These are phyloP conservation scores for Kondoa subrosea DNA, from an alignment of 768 basidiomycete species.

Conservation along the genomic window DNA sequence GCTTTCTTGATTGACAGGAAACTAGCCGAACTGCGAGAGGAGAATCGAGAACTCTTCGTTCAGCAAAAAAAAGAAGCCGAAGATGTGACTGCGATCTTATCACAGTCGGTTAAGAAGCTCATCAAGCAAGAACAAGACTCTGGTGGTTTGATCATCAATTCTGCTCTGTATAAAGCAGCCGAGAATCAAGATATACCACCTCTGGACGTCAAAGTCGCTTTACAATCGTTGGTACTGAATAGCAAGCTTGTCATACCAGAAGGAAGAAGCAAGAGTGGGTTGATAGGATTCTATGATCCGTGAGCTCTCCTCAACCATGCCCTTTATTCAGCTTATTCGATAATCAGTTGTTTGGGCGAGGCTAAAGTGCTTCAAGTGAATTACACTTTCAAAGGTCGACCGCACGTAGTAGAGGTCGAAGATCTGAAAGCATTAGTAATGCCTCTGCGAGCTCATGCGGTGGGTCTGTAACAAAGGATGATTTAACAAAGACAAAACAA, in stretches of 20 bases:
- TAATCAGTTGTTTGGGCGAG: constrained; percentile 52
- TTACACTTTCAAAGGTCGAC: constrained; percentile 56
- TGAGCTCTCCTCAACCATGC: too few relatives aligned
- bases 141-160: constrained; percentile 58
- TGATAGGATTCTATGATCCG: constrained; percentile 81
- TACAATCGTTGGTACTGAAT: constrained; percentile 63
- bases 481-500: too few relatives aligned
- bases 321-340: too few relatives aligned
- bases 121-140: constrained; percentile 47
- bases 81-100: constrained; percentile 47
- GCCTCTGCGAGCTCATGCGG: constrained; percentile 38
- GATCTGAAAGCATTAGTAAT: constrained; percentile 48
- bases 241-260: constrained; percentile 56
- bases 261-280: constrained; percentile 52
- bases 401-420: constrained; percentile 62
- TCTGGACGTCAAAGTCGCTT: constrained; percentile 56
- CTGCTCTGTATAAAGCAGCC: constrained; percentile 49
- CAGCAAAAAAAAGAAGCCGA: constrained; percentile 49
- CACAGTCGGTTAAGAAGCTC: constrained; percentile 50
- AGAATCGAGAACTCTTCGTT: constrained; percentile 48
- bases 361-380: constrained; percentile 53
- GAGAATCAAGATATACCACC: constrained; percentile 41
- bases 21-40: constrained; percentile 48
- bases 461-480: constrained; percentile 7
- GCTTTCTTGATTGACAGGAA: constrained; percentile 40